phyloP scores from a whole-genome alignment of 2,329 filamentous ascomycete genomes.

The Pseudogymnoascus destructans region DNA sequence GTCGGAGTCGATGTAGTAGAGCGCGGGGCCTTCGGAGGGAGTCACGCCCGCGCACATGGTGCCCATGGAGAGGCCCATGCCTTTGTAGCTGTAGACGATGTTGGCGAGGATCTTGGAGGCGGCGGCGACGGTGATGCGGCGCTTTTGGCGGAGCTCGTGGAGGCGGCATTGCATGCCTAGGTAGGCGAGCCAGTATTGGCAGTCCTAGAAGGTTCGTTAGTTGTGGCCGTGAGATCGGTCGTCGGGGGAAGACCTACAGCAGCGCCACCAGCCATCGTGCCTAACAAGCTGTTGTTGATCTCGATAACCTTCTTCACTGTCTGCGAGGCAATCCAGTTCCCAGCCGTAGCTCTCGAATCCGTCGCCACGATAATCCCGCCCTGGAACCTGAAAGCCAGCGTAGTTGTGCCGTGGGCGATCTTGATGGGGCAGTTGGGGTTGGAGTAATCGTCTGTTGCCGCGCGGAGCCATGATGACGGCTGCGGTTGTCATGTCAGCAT shows the following conservation, averaged over 20 bases:
- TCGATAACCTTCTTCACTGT: slow-evolving; percentile 99
- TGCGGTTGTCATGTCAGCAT: slow-evolving; percentile 28
- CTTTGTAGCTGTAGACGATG: slow-evolving; percentile 96
- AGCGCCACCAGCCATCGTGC: slow-evolving; percentile 96
- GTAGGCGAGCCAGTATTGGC: slow-evolving; percentile 99
- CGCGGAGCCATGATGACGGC: slow-evolving; percentile 89
- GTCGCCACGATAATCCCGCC: slow-evolving; percentile 97
- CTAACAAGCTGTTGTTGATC: slow-evolving; percentile 87
- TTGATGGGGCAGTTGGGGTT: slow-evolving; percentile 98
- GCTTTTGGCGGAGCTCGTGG: slow-evolving; percentile 98
- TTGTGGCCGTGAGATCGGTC: not conserved
- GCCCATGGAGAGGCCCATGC: slow-evolving; percentile 96
- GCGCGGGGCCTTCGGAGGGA: slow-evolving; percentile 83
- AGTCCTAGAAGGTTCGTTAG: slow-evolving; percentile 51
- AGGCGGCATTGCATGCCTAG: slow-evolving; percentile 98
- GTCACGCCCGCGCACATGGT: slow-evolving; percentile 99
- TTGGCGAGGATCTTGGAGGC: slow-evolving; percentile 98
- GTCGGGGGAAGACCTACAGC: slow-evolving; percentile 44
- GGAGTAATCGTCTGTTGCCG: slow-evolving; percentile 90
- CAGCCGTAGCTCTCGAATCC: slow-evolving; percentile 90
- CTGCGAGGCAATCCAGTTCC: slow-evolving; percentile 98
- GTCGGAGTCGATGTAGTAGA: slow-evolving; percentile 98
- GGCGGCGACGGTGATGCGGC: slow-evolving; percentile 91
- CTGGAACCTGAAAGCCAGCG: slow-evolving; percentile 94
- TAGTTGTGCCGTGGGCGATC: slow-evolving; percentile 97